phyloP scores from a whole-genome alignment of 2,329 filamentous ascomycete species.

The Fusarium fracticaudum region DNA sequence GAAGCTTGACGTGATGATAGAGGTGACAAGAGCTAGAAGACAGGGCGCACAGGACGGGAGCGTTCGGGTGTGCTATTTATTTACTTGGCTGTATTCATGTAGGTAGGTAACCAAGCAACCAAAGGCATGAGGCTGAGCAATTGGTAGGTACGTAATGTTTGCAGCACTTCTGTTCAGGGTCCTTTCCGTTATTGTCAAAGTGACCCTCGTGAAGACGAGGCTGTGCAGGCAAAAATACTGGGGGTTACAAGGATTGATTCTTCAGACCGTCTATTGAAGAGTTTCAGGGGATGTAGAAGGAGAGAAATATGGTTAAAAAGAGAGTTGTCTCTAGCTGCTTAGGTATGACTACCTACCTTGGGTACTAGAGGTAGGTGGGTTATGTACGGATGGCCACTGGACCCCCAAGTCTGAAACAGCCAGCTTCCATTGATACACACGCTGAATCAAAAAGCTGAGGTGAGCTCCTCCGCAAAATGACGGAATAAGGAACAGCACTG shows the following conservation, averaged over 20 bases:
- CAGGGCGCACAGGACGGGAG: slow-evolving; percentile 1
- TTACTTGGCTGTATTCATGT: slow-evolving; percentile 10
- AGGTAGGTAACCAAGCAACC: slow-evolving; percentile 10
- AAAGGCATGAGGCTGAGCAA: slow-evolving; percentile 41
- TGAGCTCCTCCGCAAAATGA: slow-evolving; percentile 32
- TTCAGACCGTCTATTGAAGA: slow-evolving; percentile 5
- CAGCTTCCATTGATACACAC: slow-evolving; percentile 4
- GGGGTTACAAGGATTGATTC: slow-evolving; percentile 5
- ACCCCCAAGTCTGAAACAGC: slow-evolving; percentile 10
- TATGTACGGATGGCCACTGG: not conserved
- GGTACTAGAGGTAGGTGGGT: not conserved
- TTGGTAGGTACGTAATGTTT: slow-evolving; percentile 29
- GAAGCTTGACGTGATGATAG: slow-evolving; percentile 4
- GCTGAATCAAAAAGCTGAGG: slow-evolving; percentile 13
- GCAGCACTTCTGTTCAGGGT: slow-evolving; percentile 24
- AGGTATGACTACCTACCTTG: not conserved
- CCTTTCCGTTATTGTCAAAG: slow-evolving; percentile 11
- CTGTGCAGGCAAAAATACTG: slow-evolving; percentile 35
- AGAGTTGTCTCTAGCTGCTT: not conserved
- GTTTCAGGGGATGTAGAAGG: not conserved
- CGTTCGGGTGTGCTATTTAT: slow-evolving; percentile 18
- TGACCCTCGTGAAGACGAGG: slow-evolving; percentile 36
- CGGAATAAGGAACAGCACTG: slow-evolving; percentile 18
- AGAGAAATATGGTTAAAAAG: not conserved
- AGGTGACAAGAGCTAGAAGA: slow-evolving; percentile 18